Conservation (phyloP, 1,284 basidiomycete genomes). For the Tausonia pullulans region DNA sequence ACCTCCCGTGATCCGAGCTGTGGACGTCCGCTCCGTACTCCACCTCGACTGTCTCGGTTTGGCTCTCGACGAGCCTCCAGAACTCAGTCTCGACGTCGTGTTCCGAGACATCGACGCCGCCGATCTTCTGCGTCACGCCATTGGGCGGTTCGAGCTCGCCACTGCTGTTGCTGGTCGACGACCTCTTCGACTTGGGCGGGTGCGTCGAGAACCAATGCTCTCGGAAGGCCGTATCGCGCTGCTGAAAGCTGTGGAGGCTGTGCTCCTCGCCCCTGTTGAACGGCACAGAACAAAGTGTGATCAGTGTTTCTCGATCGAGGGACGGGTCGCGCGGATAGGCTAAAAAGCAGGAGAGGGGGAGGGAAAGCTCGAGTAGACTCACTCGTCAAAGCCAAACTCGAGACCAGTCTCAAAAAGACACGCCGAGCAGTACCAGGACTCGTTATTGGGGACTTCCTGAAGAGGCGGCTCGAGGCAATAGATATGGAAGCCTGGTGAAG, state of each 20-base stretch:
- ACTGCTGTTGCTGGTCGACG: neutral
- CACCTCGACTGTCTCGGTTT: conserved; percentile 85
- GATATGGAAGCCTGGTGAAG: conserved; percentile 72
- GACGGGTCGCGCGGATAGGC: neutral
- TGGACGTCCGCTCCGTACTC: conserved; percentile 99
- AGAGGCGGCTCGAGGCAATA: conserved; percentile 91
- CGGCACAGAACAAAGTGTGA: neutral
- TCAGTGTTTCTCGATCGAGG: neutral
- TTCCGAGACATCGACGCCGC: conserved; percentile 62
- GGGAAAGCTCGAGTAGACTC: neutral
- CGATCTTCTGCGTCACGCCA: conserved; percentile 38
- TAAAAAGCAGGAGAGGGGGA: neutral
- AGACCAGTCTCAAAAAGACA: conserved; percentile 91
- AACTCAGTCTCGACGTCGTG: conserved; percentile 90
- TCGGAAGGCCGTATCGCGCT: conserved; percentile 78
- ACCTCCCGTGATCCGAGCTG: conserved; percentile 95
- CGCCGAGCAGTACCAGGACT: conserved; percentile 86
- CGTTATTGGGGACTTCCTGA: conserved; percentile 68
- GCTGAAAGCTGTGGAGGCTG: conserved; percentile 80
- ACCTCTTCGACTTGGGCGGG: conserved; percentile 41
- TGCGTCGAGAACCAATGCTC: conserved; percentile 76
- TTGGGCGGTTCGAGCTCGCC: conserved; percentile 10
- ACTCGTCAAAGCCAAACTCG: conserved; percentile 94
- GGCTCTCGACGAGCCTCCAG: conserved; percentile 87
- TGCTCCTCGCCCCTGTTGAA: conserved; percentile 67